Percentiles rank a stretch among this genome's conserved stretches.
Conservation (phyloP, 306 rosid species). For the Abrus precatorius region DNA sequence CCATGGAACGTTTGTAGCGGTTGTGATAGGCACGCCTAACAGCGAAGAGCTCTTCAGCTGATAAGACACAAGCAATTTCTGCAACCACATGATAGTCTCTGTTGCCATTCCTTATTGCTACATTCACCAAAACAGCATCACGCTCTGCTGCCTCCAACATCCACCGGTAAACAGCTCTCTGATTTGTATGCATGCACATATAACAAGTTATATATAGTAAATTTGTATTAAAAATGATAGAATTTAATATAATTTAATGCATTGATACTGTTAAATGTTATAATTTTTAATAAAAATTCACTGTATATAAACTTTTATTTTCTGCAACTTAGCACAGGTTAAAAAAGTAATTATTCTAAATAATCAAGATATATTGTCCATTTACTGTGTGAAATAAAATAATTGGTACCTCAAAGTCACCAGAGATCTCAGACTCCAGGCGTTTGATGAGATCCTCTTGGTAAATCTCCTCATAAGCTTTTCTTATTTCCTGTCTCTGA, state of each 20-base stretch:
- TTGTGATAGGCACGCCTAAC: conserved; percentile 77
- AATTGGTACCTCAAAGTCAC: conserved; percentile 80
- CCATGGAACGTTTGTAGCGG: conserved; percentile 81
- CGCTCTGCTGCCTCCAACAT: conserved; percentile 77
- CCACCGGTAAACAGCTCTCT: conserved; percentile 87
- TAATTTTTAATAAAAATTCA: no score
- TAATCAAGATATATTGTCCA: no score
- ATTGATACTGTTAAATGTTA: no score
- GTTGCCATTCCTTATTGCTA: conserved; percentile 62
- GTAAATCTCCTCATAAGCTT: conserved; percentile 66
- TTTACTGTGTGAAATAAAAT: neutral
- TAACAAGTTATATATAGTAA: no score
- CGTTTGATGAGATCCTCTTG: conserved; percentile 86
- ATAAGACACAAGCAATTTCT: conserved; percentile 67
- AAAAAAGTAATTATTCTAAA: no score
- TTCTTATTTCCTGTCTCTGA: conserved; percentile 78
- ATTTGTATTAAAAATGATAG: no score
- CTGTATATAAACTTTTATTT: no score
- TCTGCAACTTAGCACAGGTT: no score
- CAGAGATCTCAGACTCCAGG: conserved; percentile 86
- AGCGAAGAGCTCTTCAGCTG: conserved; percentile 74
- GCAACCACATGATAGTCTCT: conserved; percentile 59
- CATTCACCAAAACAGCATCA: conserved; percentile 76
- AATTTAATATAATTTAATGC: no score
- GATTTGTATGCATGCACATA: neutral